A percentile compares a stretch with the other conserved stretches of the same genome.
phyloP scores from a whole-genome alignment of 768 basidiomycete species.

The Lyophyllum atratum region DNA sequence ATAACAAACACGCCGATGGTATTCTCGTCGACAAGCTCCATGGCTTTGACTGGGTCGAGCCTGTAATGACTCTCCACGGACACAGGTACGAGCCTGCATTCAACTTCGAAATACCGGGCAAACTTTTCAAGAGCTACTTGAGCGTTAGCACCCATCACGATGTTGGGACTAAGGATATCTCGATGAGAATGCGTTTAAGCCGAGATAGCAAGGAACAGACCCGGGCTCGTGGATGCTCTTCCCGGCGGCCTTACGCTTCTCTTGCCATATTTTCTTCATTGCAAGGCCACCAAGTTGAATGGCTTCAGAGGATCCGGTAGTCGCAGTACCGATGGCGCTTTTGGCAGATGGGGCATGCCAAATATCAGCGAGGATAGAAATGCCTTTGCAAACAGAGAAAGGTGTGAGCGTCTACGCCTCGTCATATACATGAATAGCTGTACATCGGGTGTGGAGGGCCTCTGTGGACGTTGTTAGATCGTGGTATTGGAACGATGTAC shows the following conservation, averaged over 20 bases:
- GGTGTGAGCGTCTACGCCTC: not conserved
- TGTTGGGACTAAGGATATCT: conserved; percentile 48
- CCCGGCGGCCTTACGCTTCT: conserved; percentile 61
- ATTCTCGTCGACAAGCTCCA: conserved; percentile 72
- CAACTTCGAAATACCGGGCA: conserved; percentile 72
- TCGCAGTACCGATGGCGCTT: conserved; percentile 69
- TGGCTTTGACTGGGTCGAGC: conserved; percentile 61
- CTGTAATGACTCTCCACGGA: conserved; percentile 53
- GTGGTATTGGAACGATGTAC: not conserved
- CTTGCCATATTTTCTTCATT: conserved; percentile 75
- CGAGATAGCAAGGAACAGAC: conserved; percentile 30
- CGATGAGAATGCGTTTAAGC: not conserved
- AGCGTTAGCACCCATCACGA: conserved; percentile 71
- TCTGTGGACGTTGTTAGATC: conserved; percentile 27
- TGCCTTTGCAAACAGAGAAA: conserved; percentile 25
- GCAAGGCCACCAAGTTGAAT: conserved; percentile 76
- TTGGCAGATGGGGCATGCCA: conserved; percentile 70
- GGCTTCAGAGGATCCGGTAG: conserved; percentile 73
- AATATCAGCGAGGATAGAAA: conserved; percentile 57
- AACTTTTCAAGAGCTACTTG: conserved; percentile 76
- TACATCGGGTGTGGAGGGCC: conserved; percentile 55
- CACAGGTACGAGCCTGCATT: conserved; percentile 55
- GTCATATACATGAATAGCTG: not conserved
- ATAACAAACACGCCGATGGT: conserved; percentile 70
- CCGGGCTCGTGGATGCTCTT: conserved; percentile 80